phyloP scores from a whole-genome alignment of 495 filamentous ascomycete genomes.

The Xylaria intraflava region DNA sequence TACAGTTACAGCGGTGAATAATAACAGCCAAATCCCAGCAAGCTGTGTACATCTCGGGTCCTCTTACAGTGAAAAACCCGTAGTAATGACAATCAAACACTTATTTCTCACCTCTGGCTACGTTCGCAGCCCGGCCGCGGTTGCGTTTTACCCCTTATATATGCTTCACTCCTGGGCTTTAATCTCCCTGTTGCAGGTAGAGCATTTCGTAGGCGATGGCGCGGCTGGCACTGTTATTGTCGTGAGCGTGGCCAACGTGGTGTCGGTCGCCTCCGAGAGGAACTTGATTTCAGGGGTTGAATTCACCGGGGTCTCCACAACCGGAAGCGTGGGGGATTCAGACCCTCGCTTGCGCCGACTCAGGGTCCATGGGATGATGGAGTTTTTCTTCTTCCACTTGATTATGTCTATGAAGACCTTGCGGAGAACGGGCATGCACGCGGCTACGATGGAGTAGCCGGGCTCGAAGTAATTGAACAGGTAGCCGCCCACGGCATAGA shows the following conservation, averaged over 20 bases:
- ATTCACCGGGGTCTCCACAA: not conserved
- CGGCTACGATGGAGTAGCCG: constrained; percentile 4
- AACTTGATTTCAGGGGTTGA: not conserved
- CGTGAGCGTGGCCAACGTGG: not conserved
- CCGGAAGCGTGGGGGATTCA: not conserved
- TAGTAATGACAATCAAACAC: not conserved
- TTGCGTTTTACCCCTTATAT: not conserved
- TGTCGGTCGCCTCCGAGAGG: not conserved
- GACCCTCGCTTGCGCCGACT: not conserved
- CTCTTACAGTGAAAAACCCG: no score
- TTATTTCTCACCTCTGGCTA: not conserved
- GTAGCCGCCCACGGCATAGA: constrained; percentile 7
- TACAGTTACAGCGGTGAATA: not conserved
- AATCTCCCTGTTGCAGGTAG: not conserved
- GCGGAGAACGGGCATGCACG: constrained; percentile 10
- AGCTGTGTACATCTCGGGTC: not conserved
- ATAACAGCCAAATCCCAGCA: not conserved
- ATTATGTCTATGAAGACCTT: constrained; percentile 5
- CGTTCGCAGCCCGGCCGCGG: not conserved
- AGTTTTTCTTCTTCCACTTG: constrained; percentile 1
- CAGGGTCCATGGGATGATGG: not conserved
- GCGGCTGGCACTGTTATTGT: not conserved
- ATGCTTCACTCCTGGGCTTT: not conserved
- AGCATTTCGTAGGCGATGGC: not conserved
- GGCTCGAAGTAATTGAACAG: constrained; percentile 12